Percentiles rank a stretch among this genome's conserved stretches.
Conservation (phyloP, 2,329 filamentous ascomycete genomes). For the Colletotrichum theobromicola region DNA sequence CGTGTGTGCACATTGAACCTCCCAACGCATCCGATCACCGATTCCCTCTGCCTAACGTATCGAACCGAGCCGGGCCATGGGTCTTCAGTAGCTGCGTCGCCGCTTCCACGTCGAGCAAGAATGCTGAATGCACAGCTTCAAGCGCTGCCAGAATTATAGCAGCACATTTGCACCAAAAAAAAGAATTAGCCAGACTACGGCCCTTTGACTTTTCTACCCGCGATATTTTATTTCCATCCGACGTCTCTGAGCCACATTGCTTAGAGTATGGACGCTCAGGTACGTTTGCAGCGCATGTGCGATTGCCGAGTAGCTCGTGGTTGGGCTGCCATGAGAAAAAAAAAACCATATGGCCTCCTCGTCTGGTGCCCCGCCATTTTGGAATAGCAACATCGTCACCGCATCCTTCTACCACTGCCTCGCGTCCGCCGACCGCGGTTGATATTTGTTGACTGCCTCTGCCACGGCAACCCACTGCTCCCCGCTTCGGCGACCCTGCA, state of each 20-base stretch:
- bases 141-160: slow-evolving; percentile 50
- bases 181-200: slow-evolving; percentile 17
- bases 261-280: slow-evolving; percentile 54
- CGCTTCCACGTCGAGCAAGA: slow-evolving; percentile 34
- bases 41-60: background rate
- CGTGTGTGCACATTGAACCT: slow-evolving; percentile 10
- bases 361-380: slow-evolving; percentile 31
- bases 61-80: slow-evolving; percentile 40
- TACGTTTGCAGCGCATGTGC: slow-evolving; percentile 33
- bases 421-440: background rate
- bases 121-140: slow-evolving; percentile 45
- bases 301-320: background rate
- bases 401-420: slow-evolving; percentile 6
- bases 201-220: background rate
- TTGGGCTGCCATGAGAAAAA: background rate
- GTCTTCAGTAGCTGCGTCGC: slow-evolving; percentile 44
- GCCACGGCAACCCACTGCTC: background rate
- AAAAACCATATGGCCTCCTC: background rate
- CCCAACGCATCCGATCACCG: slow-evolving; percentile 9
- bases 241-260: slow-evolving; percentile 7
- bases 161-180: slow-evolving; percentile 31
- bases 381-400: slow-evolving; percentile 25
- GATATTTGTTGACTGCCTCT: background rate
- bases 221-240: background rate
- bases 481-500: background rate